These are phyloP conservation scores for Stephanodiscus triporus DNA, from an alignment of 108 stramenopile genomes.

Conservation along the genomic window DNA sequence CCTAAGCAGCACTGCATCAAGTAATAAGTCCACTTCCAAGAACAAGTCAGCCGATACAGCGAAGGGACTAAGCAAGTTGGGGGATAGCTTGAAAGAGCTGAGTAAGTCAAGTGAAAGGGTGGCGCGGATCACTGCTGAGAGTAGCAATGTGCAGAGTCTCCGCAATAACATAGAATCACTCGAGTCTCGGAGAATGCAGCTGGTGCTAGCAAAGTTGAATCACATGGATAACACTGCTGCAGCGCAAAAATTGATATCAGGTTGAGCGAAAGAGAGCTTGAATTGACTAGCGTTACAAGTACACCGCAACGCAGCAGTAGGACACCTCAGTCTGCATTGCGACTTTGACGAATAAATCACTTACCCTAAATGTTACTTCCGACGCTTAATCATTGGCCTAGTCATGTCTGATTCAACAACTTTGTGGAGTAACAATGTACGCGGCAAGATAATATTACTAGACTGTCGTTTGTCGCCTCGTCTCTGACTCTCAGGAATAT, in stretches of 20 bases:
- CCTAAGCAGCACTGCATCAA: background rate
- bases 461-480: background rate
- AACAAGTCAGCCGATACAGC: background rate
- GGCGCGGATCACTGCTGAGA: background rate
- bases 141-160: background rate
- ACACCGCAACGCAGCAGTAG: background rate
- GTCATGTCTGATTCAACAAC: background rate
- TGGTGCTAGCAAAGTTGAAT: background rate
- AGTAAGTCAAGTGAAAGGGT: background rate
- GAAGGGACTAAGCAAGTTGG: background rate
- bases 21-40: background rate
- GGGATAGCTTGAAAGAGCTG: background rate
- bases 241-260: background rate
- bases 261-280: background rate
- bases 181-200: background rate
- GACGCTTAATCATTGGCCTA: background rate
- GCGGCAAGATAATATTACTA: background rate
- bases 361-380: background rate
- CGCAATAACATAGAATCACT: background rate
- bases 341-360: background rate
- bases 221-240: background rate
- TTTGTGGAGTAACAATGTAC: background rate
- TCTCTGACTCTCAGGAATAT: background rate
- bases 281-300: background rate
- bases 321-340: background rate